phyloP scores from a whole-genome alignment of 2,329 filamentous ascomycete genomes.

The Aspergillus sp. region DNA sequence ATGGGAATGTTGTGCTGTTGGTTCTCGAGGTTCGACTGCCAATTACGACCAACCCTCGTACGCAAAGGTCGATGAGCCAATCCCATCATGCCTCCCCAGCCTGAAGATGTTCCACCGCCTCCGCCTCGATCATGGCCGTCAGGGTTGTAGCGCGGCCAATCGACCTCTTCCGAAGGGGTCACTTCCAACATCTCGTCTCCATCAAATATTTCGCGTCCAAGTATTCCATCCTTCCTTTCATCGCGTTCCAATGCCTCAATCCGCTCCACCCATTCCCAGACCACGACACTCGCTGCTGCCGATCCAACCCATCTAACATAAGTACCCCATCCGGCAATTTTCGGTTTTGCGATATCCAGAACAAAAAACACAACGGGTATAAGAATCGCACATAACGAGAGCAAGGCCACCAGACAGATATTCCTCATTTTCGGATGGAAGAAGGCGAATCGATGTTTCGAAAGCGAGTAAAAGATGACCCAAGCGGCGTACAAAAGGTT shows the following conservation, averaged over 20 bases:
- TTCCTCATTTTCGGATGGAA: slow-evolving; percentile 90
- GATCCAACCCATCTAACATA: slow-evolving; percentile 97
- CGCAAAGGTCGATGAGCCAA: slow-evolving; percentile 40
- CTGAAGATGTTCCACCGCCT: slow-evolving; percentile 37
- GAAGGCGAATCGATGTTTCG: slow-evolving; percentile 87
- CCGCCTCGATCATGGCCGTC: slow-evolving; percentile 44
- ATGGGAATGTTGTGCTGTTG: slow-evolving; percentile 16
- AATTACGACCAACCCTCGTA: slow-evolving; percentile 33
- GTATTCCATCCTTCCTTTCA: slow-evolving; percentile 88
- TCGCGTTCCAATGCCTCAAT: slow-evolving; percentile 91
- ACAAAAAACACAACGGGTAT: slow-evolving; percentile 94
- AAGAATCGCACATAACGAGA: slow-evolving; percentile 79
- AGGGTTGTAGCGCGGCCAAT: slow-evolving; percentile 43
- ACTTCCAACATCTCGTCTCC: slow-evolving; percentile 87
- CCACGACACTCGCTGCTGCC: slow-evolving; percentile 90
- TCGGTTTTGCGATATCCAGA: slow-evolving; percentile 80
- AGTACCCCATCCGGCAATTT: slow-evolving; percentile 89
- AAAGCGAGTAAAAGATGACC: slow-evolving; percentile 91
- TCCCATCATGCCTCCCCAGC: slow-evolving; percentile 43
- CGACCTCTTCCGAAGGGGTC: slow-evolving; percentile 59
- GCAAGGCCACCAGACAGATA: slow-evolving; percentile 74
- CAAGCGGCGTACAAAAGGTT: slow-evolving; percentile 88
- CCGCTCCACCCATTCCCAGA: slow-evolving; percentile 97
- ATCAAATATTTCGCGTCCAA: slow-evolving; percentile 88
- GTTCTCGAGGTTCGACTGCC: slow-evolving; percentile 14